Conservation (phyloP, 441 rosid species). For the Dalechampia spathulata region DNA sequence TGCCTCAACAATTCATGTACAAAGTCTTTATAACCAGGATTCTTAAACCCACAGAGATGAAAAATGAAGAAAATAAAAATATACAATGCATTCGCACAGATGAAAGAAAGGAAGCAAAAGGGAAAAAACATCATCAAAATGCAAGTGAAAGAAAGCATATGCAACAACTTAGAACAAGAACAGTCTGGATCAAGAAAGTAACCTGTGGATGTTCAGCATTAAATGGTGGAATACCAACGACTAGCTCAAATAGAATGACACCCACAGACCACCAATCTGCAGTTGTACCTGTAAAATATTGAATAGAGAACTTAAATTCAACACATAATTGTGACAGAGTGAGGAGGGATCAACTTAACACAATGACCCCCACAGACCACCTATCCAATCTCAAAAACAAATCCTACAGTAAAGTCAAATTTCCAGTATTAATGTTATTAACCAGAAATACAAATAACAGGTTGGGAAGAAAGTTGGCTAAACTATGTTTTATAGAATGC, state of each 20-base stretch:
- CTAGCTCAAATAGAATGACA: constrained; percentile 84
- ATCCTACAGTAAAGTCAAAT: not conserved
- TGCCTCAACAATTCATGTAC: not conserved
- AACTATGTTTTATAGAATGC: no score
- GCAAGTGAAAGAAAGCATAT: constrained; percentile 1
- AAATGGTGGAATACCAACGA: constrained; percentile 98
- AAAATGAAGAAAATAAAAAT: not conserved
- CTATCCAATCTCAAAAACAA: no score
- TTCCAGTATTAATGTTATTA: not conserved
- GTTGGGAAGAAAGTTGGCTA: not conserved
- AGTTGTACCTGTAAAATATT: constrained; percentile 61
- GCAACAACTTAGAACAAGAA: constrained; percentile 10
- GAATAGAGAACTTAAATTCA: constrained; percentile 5
- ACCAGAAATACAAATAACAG: not conserved
- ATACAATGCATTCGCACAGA: no score
- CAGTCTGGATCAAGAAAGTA: constrained; percentile 13
- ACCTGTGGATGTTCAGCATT: constrained; percentile 99
- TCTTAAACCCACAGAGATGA: not conserved
- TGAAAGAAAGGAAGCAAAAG: not conserved
- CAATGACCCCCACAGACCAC: not conserved
- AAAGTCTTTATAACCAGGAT: not conserved
- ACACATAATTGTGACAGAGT: constrained; percentile 8
- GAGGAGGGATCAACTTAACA: not conserved
- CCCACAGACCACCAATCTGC: constrained; percentile 99
- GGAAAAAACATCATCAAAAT: constrained; percentile 1